Evolutionary conservation across 2,329 filamentous ascomycete species (phyloP).

Genomic region (Colletotrichum sp.): DNA sequence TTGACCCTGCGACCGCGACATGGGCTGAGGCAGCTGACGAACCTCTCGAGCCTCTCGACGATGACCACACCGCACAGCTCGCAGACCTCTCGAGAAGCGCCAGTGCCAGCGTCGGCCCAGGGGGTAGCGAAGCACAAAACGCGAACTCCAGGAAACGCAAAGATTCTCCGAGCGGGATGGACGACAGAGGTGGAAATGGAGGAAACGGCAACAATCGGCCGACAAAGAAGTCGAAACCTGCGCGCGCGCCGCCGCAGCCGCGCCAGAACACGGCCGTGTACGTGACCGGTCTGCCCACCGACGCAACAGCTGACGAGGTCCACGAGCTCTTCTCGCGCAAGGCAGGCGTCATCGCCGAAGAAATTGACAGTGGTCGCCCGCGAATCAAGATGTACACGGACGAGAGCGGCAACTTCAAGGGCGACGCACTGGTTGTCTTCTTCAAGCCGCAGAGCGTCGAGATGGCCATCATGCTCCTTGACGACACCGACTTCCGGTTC

Average conservation of each 20-base stretch:
- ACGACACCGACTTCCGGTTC: constrained; percentile 82
- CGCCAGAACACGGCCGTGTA: constrained; percentile 89
- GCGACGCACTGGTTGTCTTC: constrained; percentile 91
- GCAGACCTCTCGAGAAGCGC: constrained; percentile 23
- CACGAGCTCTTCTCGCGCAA: constrained; percentile 81
- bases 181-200: constrained; percentile 19
- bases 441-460: constrained; percentile 94
- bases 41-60: constrained; percentile 40
- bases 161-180: constrained; percentile 31
- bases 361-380: constrained; percentile 85
- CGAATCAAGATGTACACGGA: constrained; percentile 94
- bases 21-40: constrained; percentile 74
- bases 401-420: constrained; percentile 84
- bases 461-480: constrained; percentile 80
- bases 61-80: constrained; percentile 32
- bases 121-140: background rate
- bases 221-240: constrained; percentile 52
- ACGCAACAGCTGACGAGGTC: constrained; percentile 82
- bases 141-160: constrained; percentile 45
- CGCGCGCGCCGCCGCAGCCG: constrained; percentile 53
- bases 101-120: constrained; percentile 15
- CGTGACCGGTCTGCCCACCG: constrained; percentile 83
- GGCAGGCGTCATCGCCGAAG: constrained; percentile 90
- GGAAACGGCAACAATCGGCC: constrained; percentile 31
- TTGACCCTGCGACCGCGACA: constrained; percentile 70